phyloP scores from a whole-genome alignment of 1,139 yeast species.

The Waltiozyma sp. region DNA sequence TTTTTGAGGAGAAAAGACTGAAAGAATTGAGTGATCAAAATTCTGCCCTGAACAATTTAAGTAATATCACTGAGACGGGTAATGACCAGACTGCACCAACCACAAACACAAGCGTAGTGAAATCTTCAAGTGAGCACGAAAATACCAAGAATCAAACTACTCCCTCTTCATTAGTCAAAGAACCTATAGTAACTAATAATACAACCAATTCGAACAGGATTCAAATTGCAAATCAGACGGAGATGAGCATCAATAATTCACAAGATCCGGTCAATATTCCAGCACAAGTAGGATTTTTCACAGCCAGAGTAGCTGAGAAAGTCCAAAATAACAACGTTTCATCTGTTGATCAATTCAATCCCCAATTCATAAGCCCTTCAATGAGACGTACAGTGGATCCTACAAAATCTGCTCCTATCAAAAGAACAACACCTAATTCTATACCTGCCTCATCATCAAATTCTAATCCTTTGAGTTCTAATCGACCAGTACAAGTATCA shows the following conservation, averaged over 20 bases:
- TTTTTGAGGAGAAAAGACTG: conserved; percentile 12
- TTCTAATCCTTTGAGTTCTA: too few relatives aligned
- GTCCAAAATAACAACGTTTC: conserved; percentile 33
- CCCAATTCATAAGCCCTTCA: conserved; percentile 39
- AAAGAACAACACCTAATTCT: conserved; percentile 21
- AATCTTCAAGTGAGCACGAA: not conserved
- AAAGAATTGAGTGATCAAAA: not conserved
- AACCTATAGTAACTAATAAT: conserved; percentile 3
- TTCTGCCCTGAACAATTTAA: not conserved
- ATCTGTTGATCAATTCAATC: conserved; percentile 28
- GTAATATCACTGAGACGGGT: not conserved
- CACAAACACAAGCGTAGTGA: not conserved
- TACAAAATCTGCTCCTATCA: conserved; percentile 46
- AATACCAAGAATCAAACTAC: conserved; percentile 1
- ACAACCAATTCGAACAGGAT: not conserved
- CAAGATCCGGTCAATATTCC: conserved; percentile 4
- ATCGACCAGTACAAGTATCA: too few relatives aligned
- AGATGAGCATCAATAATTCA: not conserved
- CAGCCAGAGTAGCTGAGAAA: conserved; percentile 47
- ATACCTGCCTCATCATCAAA: too few relatives aligned
- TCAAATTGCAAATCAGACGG: not conserved
- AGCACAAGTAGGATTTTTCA: conserved; percentile 35
- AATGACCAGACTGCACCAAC: not conserved
- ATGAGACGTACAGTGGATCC: conserved; percentile 48
- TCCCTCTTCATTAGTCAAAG: not conserved